Evolutionary conservation across 164 flowering plant genomes (phyloP).

Genomic region (Dillenia suffruticosa): DNA sequence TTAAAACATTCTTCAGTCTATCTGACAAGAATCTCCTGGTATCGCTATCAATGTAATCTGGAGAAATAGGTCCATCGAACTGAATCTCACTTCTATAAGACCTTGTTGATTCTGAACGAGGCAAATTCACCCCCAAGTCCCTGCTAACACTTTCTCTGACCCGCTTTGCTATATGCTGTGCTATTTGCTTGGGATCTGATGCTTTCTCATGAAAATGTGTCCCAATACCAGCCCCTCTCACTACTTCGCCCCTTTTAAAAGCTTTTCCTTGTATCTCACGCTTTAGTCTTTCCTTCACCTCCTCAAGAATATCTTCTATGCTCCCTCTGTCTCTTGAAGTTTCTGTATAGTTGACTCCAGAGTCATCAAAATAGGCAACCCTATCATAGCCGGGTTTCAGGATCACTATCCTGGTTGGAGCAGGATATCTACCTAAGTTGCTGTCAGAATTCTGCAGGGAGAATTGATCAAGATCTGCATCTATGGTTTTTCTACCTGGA

Average conservation of each 20-base stretch:
- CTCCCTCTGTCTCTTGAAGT: conserved; percentile 47
- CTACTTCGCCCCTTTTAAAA: conserved; percentile 30
- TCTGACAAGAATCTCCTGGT: conserved; percentile 67
- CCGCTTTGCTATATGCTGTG: conserved; percentile 55
- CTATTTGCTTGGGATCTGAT: conserved; percentile 53
- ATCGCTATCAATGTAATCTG: conserved; percentile 63
- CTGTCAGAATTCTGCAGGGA: conserved; percentile 11
- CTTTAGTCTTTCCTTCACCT: conserved; percentile 77
- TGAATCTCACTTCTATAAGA: conserved; percentile 67
- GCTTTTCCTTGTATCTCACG: conserved; percentile 62
- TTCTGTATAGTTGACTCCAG: conserved; percentile 51
- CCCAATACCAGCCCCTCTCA: conserved; percentile 68
- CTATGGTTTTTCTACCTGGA: conserved; percentile 23
- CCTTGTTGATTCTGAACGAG: conserved; percentile 76
- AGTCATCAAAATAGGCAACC: conserved; percentile 38
- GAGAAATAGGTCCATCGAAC: conserved; percentile 46
- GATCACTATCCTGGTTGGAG: conserved; percentile 74
- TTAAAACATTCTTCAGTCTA: conserved; percentile 63
- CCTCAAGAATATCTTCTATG: conserved; percentile 84
- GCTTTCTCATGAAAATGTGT: conserved; percentile 65
- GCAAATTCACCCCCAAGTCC: conserved; percentile 49
- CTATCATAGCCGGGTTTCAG: conserved; percentile 86
- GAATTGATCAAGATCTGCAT: conserved; percentile 29
- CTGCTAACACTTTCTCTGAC: conserved; percentile 58
- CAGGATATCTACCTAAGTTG: conserved; percentile 23